A percentile compares a stretch with the other conserved stretches of the same genome.
Evolutionary conservation across 179 eudicot genomes (phyloP).

Genomic region (Corrigiola litoralis): DNA sequence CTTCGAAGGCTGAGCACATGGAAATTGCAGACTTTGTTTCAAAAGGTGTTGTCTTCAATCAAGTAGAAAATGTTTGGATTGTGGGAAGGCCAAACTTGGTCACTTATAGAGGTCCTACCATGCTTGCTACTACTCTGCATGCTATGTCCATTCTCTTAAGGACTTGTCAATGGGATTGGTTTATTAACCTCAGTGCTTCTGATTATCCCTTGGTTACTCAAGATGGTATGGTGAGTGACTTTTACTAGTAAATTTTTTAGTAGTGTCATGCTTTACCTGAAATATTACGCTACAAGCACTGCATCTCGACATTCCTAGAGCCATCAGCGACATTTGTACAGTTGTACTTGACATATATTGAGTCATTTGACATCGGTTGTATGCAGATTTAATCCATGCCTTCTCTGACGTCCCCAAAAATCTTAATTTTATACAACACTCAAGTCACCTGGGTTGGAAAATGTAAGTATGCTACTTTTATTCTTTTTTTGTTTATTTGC

Average conservation of each 20-base stretch:
- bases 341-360: not conserved
- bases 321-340: no score
- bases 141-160: constrained; percentile 33
- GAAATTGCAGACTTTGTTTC: constrained; percentile 31
- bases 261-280: not conserved
- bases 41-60: constrained; percentile 17
- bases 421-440: constrained; percentile 79
- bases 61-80: constrained; percentile 44
- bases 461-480: constrained; percentile 45
- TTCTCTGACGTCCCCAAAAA: constrained; percentile 74
- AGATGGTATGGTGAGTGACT: constrained; percentile 54
- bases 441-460: constrained; percentile 90
- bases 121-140: constrained; percentile 38
- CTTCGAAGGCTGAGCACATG: constrained; percentile 26
- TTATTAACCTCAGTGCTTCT: constrained; percentile 50
- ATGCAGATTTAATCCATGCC: constrained; percentile 81
- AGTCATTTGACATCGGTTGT: not conserved
- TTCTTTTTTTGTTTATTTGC: not conserved
- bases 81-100: constrained; percentile 39
- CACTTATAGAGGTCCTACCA: constrained; percentile 43
- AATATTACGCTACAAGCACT: no score
- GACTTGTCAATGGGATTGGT: constrained; percentile 40
- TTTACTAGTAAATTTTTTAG: not conserved
- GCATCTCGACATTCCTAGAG: no score
- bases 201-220: constrained; percentile 47